A percentile compares a stretch with the other conserved stretches of the same genome.
Conservation (phyloP, 805 yeast species). For the Debaryomyces prosopidis region DNA sequence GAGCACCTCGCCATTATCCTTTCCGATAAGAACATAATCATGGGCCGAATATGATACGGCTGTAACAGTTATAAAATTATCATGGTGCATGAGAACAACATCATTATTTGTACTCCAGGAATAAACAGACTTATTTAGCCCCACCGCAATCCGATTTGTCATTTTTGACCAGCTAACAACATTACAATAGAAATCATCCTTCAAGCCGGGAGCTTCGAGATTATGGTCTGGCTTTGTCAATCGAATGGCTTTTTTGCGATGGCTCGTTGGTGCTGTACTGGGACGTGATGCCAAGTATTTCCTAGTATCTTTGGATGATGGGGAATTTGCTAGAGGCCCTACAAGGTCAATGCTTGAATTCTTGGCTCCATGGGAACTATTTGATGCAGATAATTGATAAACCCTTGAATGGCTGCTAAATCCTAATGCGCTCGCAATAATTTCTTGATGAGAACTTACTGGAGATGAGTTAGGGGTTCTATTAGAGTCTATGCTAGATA, state of each 20-base stretch:
- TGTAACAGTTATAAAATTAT: conserved; percentile 48
- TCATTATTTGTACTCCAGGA: conserved; percentile 56
- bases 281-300: conserved; percentile 7
- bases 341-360: conserved; percentile 13
- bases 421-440: conserved; percentile 53
- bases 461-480: conserved; percentile 14
- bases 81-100: conserved; percentile 47
- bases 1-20: conserved; percentile 54
- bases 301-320: conserved; percentile 10
- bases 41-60: conserved; percentile 57
- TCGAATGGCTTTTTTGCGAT: neutral
- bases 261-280: neutral
- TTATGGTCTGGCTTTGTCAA: conserved; percentile 8
- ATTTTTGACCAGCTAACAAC: conserved; percentile 68
- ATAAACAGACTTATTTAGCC: conserved; percentile 57
- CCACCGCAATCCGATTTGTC: conserved; percentile 60
- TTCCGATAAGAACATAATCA: conserved; percentile 53
- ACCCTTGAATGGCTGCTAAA: conserved; percentile 43
- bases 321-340: conserved; percentile 14
- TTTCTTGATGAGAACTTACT: conserved; percentile 26
- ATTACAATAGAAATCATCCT: conserved; percentile 78
- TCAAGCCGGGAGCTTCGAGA: conserved; percentile 61
- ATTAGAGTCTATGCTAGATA: neutral
- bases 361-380: conserved; percentile 1
- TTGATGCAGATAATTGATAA: conserved; percentile 25